Base-by-base conservation (phyloP, 2,329 filamentous ascomycete species). In the Keithomyces neogunnii region DNA sequence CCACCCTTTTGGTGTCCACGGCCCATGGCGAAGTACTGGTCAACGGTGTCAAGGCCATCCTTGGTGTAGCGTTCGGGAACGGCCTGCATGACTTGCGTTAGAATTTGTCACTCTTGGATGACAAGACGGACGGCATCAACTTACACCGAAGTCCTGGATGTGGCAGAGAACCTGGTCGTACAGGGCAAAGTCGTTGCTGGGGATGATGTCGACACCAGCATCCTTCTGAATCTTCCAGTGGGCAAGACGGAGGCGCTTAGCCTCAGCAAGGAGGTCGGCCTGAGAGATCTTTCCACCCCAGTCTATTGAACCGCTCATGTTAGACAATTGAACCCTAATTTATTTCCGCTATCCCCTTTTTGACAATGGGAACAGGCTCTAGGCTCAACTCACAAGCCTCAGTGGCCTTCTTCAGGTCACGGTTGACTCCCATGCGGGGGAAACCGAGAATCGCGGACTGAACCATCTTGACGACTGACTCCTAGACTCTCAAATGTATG, bases 171-270 rank as follows among this genome's bases (percentile, higher is more conserved):
- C 88, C 70, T 97, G 92, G 73, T 97, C 92, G 76, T 99, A 99
- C 77, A 90, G 90, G 62, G 93, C 90, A 69, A 99, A 99, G 84
- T 99, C 93, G 73, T 99, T 99, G 87, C 88, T 95, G 72, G 93
- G 93, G 69, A 99, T 96, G 76, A 93, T 80, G 69, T 96, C 89
- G 73, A 97, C 91, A 68, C 93, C 93, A 61, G 93, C 93, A 75
- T 95, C 85, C 82, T 99, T 92, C 81, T 99, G 93, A 76, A 99
- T 95, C 79, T 96, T 90, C 93, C 93, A 99, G 84, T 99, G 93
- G 67, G 86, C 90, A 61, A 91, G 81, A 78, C 93, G 88, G 55
- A 99, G 89, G 71, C 90, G 85, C 88, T 97, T 97, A 72, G 88
- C 93, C 84, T 97, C 93, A 56, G 84, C 81, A 62, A 97, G 80